Conservation (phyloP, 768 basidiomycete species). For the Trichaptum fuscoviolaceum region DNA sequence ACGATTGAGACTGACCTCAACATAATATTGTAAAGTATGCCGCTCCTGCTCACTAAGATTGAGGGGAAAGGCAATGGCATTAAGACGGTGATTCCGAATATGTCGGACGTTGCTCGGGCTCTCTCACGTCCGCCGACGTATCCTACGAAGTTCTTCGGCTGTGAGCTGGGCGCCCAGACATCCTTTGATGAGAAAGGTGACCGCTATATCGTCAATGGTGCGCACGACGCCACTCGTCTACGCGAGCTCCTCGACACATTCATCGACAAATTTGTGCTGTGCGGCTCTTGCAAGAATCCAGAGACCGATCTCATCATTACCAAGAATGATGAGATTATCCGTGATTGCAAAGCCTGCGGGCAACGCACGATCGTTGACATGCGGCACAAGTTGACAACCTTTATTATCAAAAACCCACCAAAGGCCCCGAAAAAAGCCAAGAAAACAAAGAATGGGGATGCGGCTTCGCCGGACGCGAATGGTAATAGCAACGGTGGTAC, state of each 20-base stretch:
- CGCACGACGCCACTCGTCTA: slow-evolving; percentile 85
- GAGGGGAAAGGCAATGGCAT: slow-evolving; percentile 99
- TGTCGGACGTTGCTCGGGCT: slow-evolving; percentile 95
- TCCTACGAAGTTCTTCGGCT: slow-evolving; percentile 98
- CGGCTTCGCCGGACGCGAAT: slow-evolving; percentile 31
- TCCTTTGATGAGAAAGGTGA: slow-evolving; percentile 96
- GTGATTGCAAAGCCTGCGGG: slow-evolving; percentile 99
- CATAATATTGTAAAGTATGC: slow-evolving; percentile 62
- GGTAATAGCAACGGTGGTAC: slow-evolving; percentile 41
- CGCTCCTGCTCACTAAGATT: slow-evolving; percentile 88
- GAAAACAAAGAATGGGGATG: slow-evolving; percentile 47
- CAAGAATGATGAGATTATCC: slow-evolving; percentile 83
- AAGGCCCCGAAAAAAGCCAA: slow-evolving; percentile 74
- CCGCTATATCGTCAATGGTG: slow-evolving; percentile 97
- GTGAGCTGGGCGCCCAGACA: slow-evolving; percentile 96
- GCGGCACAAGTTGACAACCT: slow-evolving; percentile 94
- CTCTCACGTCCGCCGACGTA: slow-evolving; percentile 93
- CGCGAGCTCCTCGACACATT: slow-evolving; percentile 94
- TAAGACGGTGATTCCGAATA: slow-evolving; percentile 98
- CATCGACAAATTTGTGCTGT: slow-evolving; percentile 98
- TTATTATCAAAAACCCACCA: slow-evolving; percentile 97
- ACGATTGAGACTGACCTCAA: slow-evolving; percentile 4
- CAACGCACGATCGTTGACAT: slow-evolving; percentile 89
- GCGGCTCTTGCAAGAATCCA: slow-evolving; percentile 97
- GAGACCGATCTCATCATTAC: slow-evolving; percentile 94